Evolutionary conservation across 345 rosid species (phyloP).

Genomic region (Clarkia xantiana): DNA sequence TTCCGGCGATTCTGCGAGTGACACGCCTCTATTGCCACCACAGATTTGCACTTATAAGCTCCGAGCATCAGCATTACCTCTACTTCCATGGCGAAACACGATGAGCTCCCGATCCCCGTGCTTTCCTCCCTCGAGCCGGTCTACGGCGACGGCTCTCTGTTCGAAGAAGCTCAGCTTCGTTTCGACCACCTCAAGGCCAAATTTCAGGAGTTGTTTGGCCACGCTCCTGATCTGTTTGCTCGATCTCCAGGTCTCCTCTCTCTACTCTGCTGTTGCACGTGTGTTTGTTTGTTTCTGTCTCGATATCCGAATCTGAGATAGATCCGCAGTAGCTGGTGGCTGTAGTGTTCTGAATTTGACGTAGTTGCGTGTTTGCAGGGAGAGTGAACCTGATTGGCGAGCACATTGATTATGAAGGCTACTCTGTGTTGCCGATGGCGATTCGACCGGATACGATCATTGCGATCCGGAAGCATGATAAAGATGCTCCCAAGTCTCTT

Average conservation of each 20-base stretch:
- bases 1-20: too few relatives aligned
- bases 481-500: conserved; percentile 34
- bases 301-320: too few relatives aligned
- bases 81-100: conserved; percentile 49
- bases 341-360: too few relatives aligned
- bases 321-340: too few relatives aligned
- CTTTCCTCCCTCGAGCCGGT: conserved; percentile 50
- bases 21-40: too few relatives aligned
- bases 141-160: conserved; percentile 61
- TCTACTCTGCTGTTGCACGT: not conserved
- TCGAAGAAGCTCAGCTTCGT: conserved; percentile 63
- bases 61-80: not conserved
- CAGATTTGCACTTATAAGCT: too few relatives aligned
- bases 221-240: conserved; percentile 55
- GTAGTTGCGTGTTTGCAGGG: conserved; percentile 26
- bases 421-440: conserved; percentile 98
- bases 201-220: conserved; percentile 49
- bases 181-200: conserved; percentile 50
- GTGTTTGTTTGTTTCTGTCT: not conserved
- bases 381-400: conserved; percentile 98
- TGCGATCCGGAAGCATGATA: conserved; percentile 50
- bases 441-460: conserved; percentile 85
- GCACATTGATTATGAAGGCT: conserved; percentile 95
- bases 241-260: conserved; percentile 65
- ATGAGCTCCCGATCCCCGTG: conserved; percentile 49